Conservation (phyloP, 164 flowering plant species). For the Umbilicus rupestris region DNA sequence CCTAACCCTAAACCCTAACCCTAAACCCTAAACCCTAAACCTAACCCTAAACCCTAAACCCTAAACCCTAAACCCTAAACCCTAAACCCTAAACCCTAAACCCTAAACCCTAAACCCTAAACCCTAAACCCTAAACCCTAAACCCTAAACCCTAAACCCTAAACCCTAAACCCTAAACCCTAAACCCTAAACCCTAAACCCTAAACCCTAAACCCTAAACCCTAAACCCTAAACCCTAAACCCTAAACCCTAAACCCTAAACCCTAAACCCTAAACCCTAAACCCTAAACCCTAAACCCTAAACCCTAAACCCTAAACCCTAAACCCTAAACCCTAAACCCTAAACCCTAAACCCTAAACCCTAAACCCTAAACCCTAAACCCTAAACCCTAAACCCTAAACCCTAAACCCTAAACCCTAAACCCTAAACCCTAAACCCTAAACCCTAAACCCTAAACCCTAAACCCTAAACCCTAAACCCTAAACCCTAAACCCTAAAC, state of each 20-base stretch:
- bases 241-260: conserved; percentile 6
- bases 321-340: not conserved
- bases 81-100: not conserved
- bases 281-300: not conserved
- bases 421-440: not conserved
- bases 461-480: conserved; percentile 3
- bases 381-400: not conserved
- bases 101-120: not conserved
- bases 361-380: not conserved
- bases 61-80: conserved; percentile 7
- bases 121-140: not conserved
- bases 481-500: conserved; percentile 2
- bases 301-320: not conserved
- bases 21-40: conserved; percentile 6
- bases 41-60: conserved; percentile 7
- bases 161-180: not conserved
- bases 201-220: not conserved
- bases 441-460: conserved; percentile 8
- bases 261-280: not conserved
- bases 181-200: not conserved
- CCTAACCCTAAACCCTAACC: not conserved
- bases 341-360: not conserved
- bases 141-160: not conserved
- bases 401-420: conserved; percentile 1
- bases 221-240: not conserved